phyloP scores from a whole-genome alignment of 345 rosid species.

The Balakata baccata region DNA sequence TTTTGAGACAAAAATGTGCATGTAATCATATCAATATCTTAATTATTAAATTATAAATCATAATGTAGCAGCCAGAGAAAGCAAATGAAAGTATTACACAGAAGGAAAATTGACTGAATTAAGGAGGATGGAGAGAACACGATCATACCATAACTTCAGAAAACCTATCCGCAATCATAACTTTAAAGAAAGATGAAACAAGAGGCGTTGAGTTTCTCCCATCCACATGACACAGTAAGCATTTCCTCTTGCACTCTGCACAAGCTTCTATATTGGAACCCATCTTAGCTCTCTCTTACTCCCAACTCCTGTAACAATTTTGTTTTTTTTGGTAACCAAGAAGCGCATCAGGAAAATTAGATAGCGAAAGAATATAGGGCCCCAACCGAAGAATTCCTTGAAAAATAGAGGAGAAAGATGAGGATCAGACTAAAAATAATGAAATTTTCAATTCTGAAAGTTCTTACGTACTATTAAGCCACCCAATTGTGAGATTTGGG shows the following conservation, averaged over 20 bases:
- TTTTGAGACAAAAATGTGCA: neutral
- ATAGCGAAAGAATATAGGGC: neutral
- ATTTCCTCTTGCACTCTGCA: conserved; percentile 25
- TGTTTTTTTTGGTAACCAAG: neutral
- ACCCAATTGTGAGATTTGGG: too few relatives aligned
- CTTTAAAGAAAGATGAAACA: conserved; percentile 38
- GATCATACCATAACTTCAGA: conserved; percentile 32
- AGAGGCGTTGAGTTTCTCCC: conserved; percentile 11
- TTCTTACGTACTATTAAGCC: too few relatives aligned
- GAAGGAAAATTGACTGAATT: neutral
- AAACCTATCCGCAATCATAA: conserved; percentile 32
- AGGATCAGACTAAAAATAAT: neutral
- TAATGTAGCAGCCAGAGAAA: neutral
- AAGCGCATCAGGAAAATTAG: neutral
- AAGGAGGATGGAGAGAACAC: neutral
- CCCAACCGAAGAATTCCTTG: neutral
- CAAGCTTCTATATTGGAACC: conserved; percentile 25
- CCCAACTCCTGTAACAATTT: neutral
- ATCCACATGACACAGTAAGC: conserved; percentile 22
- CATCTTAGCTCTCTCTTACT: conserved; percentile 12
- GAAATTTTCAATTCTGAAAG: neutral
- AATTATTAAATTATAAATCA: neutral
- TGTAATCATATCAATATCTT: neutral
- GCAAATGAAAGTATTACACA: neutral
- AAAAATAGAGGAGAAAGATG: neutral